phyloP scores from a whole-genome alignment of 805 yeast genomes.

The Candida palmyrensis region DNA sequence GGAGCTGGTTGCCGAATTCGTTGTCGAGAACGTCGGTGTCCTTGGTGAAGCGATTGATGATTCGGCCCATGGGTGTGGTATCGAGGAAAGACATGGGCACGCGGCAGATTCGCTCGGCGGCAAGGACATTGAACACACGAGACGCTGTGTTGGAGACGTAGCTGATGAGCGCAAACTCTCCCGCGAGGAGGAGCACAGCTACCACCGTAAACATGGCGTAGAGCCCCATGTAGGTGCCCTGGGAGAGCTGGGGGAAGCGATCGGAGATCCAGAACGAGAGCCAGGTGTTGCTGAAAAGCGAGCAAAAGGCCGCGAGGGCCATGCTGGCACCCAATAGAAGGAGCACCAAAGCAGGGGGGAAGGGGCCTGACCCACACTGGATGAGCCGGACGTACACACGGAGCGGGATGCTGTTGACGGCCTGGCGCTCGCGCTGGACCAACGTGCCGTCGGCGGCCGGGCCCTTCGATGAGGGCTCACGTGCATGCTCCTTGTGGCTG shows the following conservation, averaged over 20 bases:
- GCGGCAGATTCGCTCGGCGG: slow-evolving; percentile 10
- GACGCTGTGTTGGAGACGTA: slow-evolving; percentile 13
- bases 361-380: slow-evolving; percentile 10
- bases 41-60: slow-evolving; percentile 20
- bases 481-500: too few species aligned
- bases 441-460: not conserved
- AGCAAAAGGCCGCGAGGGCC: slow-evolving; percentile 11
- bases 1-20: slow-evolving; percentile 16
- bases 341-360: slow-evolving; percentile 6
- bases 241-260: slow-evolving; percentile 7
- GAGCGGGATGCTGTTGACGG: slow-evolving; percentile 10
- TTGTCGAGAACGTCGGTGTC: slow-evolving; percentile 21
- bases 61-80: slow-evolving; percentile 22
- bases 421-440: slow-evolving; percentile 6
- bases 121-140: slow-evolving; percentile 10
- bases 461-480: too few species aligned
- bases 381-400: slow-evolving; percentile 11
- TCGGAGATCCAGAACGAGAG: slow-evolving; percentile 17
- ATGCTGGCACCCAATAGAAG: slow-evolving; percentile 4
- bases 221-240: slow-evolving; percentile 12
- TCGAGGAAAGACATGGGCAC: slow-evolving; percentile 22
- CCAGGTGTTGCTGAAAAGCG: slow-evolving; percentile 18
- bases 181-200: slow-evolving; percentile 9
- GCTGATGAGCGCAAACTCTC: slow-evolving; percentile 8
- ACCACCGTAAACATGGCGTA: slow-evolving; percentile 14